A percentile compares a stretch with the other conserved stretches of the same genome.
Evolutionary conservation across 164 flowering plant species (phyloP).

Genomic region (Chimonanthus praecox): DNA sequence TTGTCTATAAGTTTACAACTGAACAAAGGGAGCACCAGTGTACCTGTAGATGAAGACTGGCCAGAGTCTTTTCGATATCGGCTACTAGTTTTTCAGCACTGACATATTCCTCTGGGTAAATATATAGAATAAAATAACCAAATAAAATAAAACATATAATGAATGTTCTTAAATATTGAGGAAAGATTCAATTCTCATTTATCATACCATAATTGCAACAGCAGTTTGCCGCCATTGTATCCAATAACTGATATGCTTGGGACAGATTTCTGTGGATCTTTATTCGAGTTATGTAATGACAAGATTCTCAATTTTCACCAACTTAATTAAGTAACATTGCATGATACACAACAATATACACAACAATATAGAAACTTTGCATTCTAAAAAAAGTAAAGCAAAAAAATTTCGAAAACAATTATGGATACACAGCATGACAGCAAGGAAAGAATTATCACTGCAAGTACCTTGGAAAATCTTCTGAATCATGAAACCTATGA

Average conservation of each 20-base stretch:
- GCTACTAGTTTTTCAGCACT: conserved; percentile 55
- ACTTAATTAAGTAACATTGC: background rate
- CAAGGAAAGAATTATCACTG: background rate
- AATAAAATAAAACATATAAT: background rate
- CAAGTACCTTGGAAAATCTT: background rate
- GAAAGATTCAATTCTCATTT: background rate
- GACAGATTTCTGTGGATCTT: conserved; percentile 65
- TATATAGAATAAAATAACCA: conserved; percentile 2
- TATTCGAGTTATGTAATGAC: conserved; percentile 32
- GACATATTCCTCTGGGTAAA: conserved; percentile 53
- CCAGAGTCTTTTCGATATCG: conserved; percentile 59
- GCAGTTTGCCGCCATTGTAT: conserved; percentile 52
- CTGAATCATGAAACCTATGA: background rate
- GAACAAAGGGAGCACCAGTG: conserved; percentile 1
- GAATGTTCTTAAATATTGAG: background rate
- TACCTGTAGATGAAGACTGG: conserved; percentile 75
- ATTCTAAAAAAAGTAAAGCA: background rate
- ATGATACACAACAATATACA: background rate
- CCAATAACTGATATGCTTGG: conserved; percentile 76
- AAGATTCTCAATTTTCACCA: background rate
- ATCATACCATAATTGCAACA: conserved; percentile 63
- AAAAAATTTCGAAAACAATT: background rate
- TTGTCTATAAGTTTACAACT: background rate
- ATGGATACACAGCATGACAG: background rate
- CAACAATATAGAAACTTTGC: background rate